phyloP scores from a whole-genome alignment of 1,284 basidiomycete species.

The Ceratobasidium sp. region DNA sequence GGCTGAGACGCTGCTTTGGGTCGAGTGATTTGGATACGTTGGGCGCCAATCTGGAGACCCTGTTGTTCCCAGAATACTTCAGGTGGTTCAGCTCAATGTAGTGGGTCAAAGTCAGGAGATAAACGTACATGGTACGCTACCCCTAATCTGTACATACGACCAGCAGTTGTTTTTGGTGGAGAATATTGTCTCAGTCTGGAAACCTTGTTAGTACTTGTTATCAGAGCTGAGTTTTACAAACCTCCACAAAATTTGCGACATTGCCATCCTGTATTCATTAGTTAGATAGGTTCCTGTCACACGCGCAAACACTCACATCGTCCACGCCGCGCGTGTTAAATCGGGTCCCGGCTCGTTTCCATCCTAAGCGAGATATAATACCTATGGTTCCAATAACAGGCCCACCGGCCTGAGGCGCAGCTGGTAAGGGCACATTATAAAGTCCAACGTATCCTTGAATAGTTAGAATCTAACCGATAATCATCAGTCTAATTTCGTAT shows the following conservation, averaged over 20 bases:
- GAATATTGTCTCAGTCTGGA: conserved; percentile 89
- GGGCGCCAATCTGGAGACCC: conserved; percentile 88
- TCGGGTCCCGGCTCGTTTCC: conserved; percentile 95
- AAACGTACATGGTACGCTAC: conserved; percentile 87
- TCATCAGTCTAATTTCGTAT: conserved; percentile 43
- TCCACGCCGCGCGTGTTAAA: conserved; percentile 98
- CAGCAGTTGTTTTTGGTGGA: conserved; percentile 84
- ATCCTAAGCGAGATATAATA: conserved; percentile 87
- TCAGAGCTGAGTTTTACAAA: conserved; percentile 52
- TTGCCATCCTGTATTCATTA: conserved; percentile 72
- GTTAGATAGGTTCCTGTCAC: no score
- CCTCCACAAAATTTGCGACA: conserved; percentile 97
- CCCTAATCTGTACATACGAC: conserved; percentile 93
- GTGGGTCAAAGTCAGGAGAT: conserved; percentile 27
- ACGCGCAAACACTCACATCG: conserved; percentile 59
- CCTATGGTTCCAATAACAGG: conserved; percentile 76
- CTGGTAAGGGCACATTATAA: conserved; percentile 74
- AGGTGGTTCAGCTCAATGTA: background rate
- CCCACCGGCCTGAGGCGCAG: conserved; percentile 74
- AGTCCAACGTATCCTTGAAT: conserved; percentile 93
- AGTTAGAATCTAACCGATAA: conserved; percentile 73
- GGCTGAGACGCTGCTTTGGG: conserved; percentile 91
- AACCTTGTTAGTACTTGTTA: conserved; percentile 1
- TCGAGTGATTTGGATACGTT: conserved; percentile 92
- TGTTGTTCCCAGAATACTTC: conserved; percentile 97